Evolutionary conservation across 148 eudicot genomes (phyloP).

Genomic region (Polygonum aviculare): DNA sequence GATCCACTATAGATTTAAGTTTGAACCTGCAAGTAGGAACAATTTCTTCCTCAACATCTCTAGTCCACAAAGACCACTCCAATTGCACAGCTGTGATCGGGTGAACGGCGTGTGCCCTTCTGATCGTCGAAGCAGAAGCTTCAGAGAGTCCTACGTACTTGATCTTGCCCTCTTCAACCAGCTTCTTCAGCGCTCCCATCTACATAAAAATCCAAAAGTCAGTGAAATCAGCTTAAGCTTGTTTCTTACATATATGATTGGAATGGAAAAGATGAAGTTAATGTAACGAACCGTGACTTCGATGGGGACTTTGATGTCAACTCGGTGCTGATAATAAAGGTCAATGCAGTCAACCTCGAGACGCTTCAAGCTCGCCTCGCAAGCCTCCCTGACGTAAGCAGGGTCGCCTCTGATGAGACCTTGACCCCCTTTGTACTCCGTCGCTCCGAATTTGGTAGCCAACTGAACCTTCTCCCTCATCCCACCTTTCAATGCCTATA

Average conservation of each 20-base stretch:
- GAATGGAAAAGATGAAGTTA: too few relatives aligned
- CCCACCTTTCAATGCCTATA: constrained; percentile 17
- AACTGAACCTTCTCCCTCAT: constrained; percentile 12
- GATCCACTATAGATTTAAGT: not conserved
- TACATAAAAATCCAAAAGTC: too few relatives aligned
- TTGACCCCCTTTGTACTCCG: not conserved
- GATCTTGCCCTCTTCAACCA: too few relatives aligned
- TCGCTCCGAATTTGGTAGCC: constrained; percentile 12
- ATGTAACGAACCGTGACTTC: constrained; percentile 27
- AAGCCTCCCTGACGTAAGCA: constrained; percentile 17
- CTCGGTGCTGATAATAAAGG: constrained; percentile 29
- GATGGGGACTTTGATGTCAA: constrained; percentile 30
- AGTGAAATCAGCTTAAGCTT: too few relatives aligned
- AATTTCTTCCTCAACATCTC: constrained; percentile 13
- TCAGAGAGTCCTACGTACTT: not conserved
- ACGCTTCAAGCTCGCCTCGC: constrained; percentile 19
- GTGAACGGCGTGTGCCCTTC: constrained; percentile 20
- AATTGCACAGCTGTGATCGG: constrained; percentile 10
- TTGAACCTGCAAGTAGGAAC: constrained; percentile 18
- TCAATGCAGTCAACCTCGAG: constrained; percentile 19
- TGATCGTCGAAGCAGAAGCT: constrained; percentile 9
- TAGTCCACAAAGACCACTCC: constrained; percentile 15
- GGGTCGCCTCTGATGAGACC: constrained; percentile 1
- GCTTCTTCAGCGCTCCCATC: too few relatives aligned
- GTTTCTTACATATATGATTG: too few relatives aligned